Conservation (phyloP, 352 stramenopile genomes). For the Albugo laibachii region DNA sequence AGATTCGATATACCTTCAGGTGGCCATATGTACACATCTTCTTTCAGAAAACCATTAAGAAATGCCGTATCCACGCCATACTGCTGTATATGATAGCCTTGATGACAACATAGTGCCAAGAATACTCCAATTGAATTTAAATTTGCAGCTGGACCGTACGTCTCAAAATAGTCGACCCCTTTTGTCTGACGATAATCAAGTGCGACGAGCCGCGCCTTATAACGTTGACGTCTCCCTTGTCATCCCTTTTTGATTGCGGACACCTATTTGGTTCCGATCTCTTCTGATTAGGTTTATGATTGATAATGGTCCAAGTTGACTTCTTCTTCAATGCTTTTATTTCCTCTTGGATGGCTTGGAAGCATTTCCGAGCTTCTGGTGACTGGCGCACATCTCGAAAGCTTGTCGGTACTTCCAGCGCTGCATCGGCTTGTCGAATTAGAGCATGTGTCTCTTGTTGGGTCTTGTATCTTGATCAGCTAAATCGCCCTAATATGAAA, state of each 20-base stretch:
- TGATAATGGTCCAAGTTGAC: too few species aligned
- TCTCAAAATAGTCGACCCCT: constrained; percentile 10
- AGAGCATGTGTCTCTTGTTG: too few species aligned
- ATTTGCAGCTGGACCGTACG: constrained; percentile 12
- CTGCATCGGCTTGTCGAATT: background rate
- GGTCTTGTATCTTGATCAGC: too few species aligned
- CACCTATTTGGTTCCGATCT: constrained; percentile 4
- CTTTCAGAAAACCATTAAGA: constrained; percentile 3
- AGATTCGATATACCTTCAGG: background rate
- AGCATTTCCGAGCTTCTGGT: background rate
- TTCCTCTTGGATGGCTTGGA: constrained; percentile 1
- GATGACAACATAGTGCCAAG: constrained; percentile 8
- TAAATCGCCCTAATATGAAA: too few species aligned
- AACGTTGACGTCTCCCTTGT: constrained; percentile 6
- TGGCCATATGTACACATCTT: constrained; percentile 7
- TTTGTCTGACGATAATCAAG: constrained; percentile 9
- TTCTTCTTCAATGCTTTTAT: constrained; percentile 2
- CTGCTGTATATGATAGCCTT: constrained; percentile 8
- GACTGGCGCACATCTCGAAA: background rate
- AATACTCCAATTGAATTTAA: constrained; percentile 9
- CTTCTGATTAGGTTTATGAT: too few species aligned
- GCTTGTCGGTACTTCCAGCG: background rate
- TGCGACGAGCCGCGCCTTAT: constrained; percentile 12
- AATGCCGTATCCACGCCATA: constrained; percentile 6
- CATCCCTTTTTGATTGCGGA: constrained; percentile 4